These are phyloP conservation scores for Podila horticola DNA, from an alignment of 192 early-diverging fungal species.

Conservation along the genomic window DNA sequence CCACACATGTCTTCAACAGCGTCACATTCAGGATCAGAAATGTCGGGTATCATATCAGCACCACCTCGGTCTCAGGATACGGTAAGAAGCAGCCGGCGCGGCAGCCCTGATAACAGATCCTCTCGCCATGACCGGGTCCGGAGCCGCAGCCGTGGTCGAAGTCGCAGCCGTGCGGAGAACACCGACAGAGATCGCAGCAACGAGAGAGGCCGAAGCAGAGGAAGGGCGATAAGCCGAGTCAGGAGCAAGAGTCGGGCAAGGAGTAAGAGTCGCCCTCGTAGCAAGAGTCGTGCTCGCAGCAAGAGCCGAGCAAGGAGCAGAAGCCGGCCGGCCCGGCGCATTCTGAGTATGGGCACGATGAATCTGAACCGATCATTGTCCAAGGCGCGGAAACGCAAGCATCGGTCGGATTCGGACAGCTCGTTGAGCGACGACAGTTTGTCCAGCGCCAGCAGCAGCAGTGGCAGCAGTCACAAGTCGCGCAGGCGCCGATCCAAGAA, in stretches of 20 bases:
- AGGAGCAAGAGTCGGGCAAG: slow-evolving; percentile 1
- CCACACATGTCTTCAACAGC: too few relatives aligned
- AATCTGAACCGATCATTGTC: slow-evolving; percentile 18
- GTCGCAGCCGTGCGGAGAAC: background rate
- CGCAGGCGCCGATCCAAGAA: background rate
- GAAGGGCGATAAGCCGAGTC: background rate
- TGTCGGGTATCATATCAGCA: too few relatives aligned
- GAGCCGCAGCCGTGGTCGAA: background rate
- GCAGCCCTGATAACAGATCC: too few relatives aligned
- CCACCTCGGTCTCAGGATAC: too few relatives aligned
- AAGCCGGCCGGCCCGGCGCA: slow-evolving; percentile 20
- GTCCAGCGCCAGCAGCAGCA: slow-evolving; percentile 6
- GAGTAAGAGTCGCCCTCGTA: background rate
- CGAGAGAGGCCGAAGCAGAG: slow-evolving; percentile 6
- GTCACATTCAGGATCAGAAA: too few relatives aligned
- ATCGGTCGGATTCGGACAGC: slow-evolving; percentile 1
- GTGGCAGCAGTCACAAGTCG: background rate
- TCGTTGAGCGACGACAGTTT: background rate
- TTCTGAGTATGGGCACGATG: slow-evolving; percentile 18
- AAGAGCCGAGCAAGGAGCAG: slow-evolving; percentile 19
- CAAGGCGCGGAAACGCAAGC: background rate
- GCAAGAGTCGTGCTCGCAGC: slow-evolving; percentile 10
- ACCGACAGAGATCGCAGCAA: background rate
- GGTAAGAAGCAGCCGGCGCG: too few relatives aligned
- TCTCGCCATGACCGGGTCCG: background rate